A percentile compares a stretch with the other conserved stretches of the same genome.
These are phyloP conservation scores for Umbelopsis vinacea DNA, from an alignment of 192 early-diverging fungal species.

Conservation along the genomic window DNA sequence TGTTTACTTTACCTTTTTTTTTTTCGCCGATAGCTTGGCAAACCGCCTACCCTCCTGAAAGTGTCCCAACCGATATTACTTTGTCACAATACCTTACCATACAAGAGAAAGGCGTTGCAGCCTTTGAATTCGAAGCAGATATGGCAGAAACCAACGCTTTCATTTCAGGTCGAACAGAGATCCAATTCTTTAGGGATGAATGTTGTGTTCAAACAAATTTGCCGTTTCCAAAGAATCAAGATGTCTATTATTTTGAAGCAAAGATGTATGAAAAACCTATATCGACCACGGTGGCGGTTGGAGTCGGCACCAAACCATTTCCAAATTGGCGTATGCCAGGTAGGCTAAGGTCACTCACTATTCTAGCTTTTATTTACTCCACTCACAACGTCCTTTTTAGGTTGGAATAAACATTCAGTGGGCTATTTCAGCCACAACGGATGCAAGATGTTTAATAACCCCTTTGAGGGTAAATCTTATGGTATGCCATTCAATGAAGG, in stretches of 20 bases:
- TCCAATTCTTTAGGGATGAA: constrained; percentile 74
- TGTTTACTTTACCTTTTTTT: not conserved
- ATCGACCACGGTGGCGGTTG: constrained; percentile 50
- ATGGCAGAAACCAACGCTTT: constrained; percentile 60
- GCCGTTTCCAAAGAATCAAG: constrained; percentile 77
- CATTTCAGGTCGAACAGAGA: constrained; percentile 73
- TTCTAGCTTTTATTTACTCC: not conserved
- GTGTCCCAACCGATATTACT: constrained; percentile 77
- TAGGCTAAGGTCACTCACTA: constrained; percentile 20
- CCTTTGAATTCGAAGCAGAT: constrained; percentile 81
- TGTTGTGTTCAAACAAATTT: constrained; percentile 80
- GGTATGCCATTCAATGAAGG: constrained; percentile 43
- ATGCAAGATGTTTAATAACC: constrained; percentile 44
- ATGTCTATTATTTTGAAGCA: constrained; percentile 83
- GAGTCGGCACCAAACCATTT: constrained; percentile 54
- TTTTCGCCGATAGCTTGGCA: constrained; percentile 60
- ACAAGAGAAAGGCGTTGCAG: constrained; percentile 81
- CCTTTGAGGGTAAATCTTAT: constrained; percentile 37
- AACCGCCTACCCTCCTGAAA: constrained; percentile 71
- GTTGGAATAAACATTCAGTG: constrained; percentile 54
- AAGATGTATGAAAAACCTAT: constrained; percentile 45
- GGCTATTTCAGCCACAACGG: constrained; percentile 51
- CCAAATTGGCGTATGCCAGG: constrained; percentile 52
- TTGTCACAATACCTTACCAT: constrained; percentile 74
- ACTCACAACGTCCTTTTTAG: constrained; percentile 17